Percentiles rank a stretch among this genome's conserved stretches.
These are phyloP conservation scores for Botryosphaeria dothidea DNA, from an alignment of 2,329 filamentous ascomycete species.

Conservation along the genomic window DNA sequence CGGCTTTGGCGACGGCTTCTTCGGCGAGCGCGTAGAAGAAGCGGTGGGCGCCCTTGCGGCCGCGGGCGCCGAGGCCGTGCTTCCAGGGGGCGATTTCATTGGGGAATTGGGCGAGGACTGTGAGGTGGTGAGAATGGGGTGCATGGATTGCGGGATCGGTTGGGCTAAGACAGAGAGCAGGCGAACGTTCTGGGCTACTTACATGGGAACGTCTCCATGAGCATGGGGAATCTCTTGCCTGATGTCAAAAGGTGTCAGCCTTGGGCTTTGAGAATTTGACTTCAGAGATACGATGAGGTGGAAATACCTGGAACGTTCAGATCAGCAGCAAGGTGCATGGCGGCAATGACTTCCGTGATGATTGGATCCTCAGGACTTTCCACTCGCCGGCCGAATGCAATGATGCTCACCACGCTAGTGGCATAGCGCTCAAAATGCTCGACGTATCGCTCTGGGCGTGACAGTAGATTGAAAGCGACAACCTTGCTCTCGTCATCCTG, in stretches of 20 bases:
- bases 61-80: slow-evolving; percentile 31
- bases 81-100: slow-evolving; percentile 36
- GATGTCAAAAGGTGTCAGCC: slow-evolving; percentile 49
- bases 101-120: slow-evolving; percentile 31
- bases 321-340: slow-evolving; percentile 60
- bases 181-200: slow-evolving; percentile 36
- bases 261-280: slow-evolving; percentile 30
- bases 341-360: slow-evolving; percentile 60
- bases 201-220: slow-evolving; percentile 57
- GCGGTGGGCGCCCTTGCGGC: slow-evolving; percentile 32
- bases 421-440: slow-evolving; percentile 57
- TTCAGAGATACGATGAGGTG: no score
- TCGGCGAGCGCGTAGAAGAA: slow-evolving; percentile 37
- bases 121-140: slow-evolving; percentile 14
- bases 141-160: background rate
- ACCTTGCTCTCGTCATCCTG: slow-evolving; percentile 61
- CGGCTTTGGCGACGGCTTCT: slow-evolving; percentile 29
- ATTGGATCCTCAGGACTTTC: slow-evolving; percentile 55
- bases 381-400: slow-evolving; percentile 58
- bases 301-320: slow-evolving; percentile 40
- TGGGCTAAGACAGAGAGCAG: slow-evolving; percentile 40
- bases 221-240: slow-evolving; percentile 57
- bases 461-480: slow-evolving; percentile 54
- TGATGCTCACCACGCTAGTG: slow-evolving; percentile 56
- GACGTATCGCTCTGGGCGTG: slow-evolving; percentile 49